Evolutionary conservation across 208 protist species (phyloP).

Genomic region (Leishmania gerbilli): DNA sequence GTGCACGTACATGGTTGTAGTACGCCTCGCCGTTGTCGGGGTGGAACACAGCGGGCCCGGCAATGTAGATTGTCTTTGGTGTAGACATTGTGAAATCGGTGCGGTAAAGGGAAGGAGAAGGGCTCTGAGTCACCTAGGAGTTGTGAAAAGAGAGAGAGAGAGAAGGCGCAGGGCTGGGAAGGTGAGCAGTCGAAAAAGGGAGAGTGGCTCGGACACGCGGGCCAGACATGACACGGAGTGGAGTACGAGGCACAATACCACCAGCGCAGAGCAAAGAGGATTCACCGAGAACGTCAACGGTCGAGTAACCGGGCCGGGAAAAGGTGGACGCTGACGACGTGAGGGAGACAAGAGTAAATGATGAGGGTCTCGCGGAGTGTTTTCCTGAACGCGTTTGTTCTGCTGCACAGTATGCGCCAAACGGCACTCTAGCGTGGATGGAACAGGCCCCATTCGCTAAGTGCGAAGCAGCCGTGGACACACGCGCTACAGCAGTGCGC

Average conservation of each 20-base stretch:
- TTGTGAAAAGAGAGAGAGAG: background rate
- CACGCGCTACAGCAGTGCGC: background rate
- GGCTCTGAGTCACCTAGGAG: background rate
- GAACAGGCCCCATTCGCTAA: background rate
- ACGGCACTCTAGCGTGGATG: background rate
- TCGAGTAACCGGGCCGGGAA: background rate
- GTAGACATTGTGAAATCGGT: background rate
- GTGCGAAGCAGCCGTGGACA: background rate
- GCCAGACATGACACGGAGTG: background rate
- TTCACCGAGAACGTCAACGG: background rate
- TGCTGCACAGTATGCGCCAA: background rate
- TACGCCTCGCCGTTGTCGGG: slow-evolving; percentile 56
- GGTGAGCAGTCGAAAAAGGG: background rate
- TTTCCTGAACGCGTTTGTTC: background rate
- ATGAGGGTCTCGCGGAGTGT: background rate
- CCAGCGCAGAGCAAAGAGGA: background rate
- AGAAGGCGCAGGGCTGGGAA: background rate
- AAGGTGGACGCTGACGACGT: background rate
- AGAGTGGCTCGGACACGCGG: too few relatives aligned
- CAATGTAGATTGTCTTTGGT: slow-evolving; percentile 78
- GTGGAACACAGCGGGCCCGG: slow-evolving; percentile 78
- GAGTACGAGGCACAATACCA: background rate
- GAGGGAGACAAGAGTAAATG: background rate
- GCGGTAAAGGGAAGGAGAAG: background rate
- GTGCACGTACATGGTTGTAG: slow-evolving; percentile 53